Conservation (phyloP, 2,329 filamentous ascomycete species). For the Leptographium radiaticola region DNA sequence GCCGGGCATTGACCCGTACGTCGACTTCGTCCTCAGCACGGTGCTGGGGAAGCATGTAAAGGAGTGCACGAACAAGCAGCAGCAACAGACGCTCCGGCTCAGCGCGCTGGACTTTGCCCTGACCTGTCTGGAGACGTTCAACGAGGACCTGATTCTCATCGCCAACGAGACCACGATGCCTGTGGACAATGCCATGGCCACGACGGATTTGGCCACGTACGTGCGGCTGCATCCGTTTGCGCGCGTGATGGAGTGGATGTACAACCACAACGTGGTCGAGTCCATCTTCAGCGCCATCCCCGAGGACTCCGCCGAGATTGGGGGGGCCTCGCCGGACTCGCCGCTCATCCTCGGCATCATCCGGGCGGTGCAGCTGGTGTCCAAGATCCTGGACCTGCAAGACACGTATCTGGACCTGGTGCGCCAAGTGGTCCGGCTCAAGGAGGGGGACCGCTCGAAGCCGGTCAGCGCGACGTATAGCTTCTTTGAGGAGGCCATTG, state of each 20-base stretch:
- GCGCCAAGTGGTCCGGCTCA: conserved; percentile 59
- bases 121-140: conserved; percentile 72
- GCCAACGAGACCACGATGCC: conserved; percentile 65
- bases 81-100: conserved; percentile 61
- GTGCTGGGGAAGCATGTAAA: conserved; percentile 55
- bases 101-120: conserved; percentile 76
- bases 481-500: conserved; percentile 85
- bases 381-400: conserved; percentile 72
- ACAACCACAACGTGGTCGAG: conserved; percentile 77
- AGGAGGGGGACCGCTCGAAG: conserved; percentile 43
- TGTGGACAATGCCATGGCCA: conserved; percentile 61
- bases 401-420: conserved; percentile 86
- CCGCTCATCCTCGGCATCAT: conserved; percentile 69
- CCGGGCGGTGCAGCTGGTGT: conserved; percentile 71
- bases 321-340: conserved; percentile 61
- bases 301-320: conserved; percentile 59
- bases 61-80: conserved; percentile 42
- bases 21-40: conserved; percentile 78
- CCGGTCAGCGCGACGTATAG: conserved; percentile 61
- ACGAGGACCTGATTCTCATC: conserved; percentile 81
- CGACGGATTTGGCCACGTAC: conserved; percentile 66
- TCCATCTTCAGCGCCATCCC: conserved; percentile 68
- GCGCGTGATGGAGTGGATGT: conserved; percentile 95
- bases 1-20: conserved; percentile 79
- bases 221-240: conserved; percentile 83